Conservation (phyloP, 1,139 yeast genomes). For the Diutina mesorugosa region DNA sequence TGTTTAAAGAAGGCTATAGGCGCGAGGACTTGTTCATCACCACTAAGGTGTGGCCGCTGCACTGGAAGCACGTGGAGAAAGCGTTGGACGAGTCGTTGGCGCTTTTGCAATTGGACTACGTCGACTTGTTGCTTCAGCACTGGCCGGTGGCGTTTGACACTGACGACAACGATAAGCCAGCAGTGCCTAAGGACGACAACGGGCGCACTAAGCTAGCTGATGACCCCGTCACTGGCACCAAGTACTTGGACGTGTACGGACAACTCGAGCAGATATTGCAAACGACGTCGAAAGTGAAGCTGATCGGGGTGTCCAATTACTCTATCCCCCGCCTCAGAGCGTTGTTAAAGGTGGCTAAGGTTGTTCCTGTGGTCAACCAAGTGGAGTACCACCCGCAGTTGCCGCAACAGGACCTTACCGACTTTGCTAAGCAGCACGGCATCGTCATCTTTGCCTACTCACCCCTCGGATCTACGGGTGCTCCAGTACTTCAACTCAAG, state of each 20-base stretch:
- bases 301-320: slow-evolving; percentile 23
- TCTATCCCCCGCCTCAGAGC: slow-evolving; percentile 15
- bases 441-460: slow-evolving; percentile 20
- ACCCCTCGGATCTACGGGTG: slow-evolving; percentile 27
- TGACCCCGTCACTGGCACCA: slow-evolving; percentile 25
- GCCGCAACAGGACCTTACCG: slow-evolving; percentile 22
- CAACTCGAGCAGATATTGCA: slow-evolving; percentile 29
- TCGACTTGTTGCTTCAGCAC: slow-evolving; percentile 46
- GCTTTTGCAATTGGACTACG: slow-evolving; percentile 40
- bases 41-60: slow-evolving; percentile 45
- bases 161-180: slow-evolving; percentile 24
- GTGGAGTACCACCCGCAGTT: slow-evolving; percentile 26
- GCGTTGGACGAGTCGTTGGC: slow-evolving; percentile 22
- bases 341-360: slow-evolving; percentile 13
- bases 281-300: slow-evolving; percentile 16
- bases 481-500: slow-evolving; percentile 23
- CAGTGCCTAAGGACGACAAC: slow-evolving; percentile 20
- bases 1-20: slow-evolving; percentile 34
- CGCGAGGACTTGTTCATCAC: slow-evolving; percentile 50
- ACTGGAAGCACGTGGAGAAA: slow-evolving; percentile 22
- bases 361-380: slow-evolving; percentile 21
- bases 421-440: slow-evolving; percentile 13
- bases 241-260: slow-evolving; percentile 34
- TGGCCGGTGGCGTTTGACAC: slow-evolving; percentile 47
- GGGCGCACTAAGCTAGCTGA: slow-evolving; percentile 31